Base-by-base conservation (phyloP, 306 rosid species). In the Notholithocarpus densiflorus region DNA sequence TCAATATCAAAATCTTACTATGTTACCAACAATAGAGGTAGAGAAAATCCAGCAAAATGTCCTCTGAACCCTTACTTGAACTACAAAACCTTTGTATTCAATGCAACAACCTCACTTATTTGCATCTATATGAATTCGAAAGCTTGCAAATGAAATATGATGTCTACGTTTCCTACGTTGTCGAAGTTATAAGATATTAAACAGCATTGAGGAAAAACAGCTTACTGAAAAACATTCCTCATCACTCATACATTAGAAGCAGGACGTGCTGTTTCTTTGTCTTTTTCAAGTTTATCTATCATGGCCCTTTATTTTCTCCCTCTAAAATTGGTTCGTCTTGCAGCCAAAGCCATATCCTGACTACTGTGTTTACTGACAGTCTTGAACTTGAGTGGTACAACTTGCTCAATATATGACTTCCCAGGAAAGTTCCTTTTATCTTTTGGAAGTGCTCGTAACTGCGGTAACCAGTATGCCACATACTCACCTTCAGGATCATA, bases 401-500 rank as follows among this genome's bases (percentile, higher is more conserved):
- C 81, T 79, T 87, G 96, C 77, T 84, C 83, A 1, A 86, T 83
- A 76, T 95, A 92, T 69, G 84, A 82, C 79, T 74, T 90, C 69
- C 92, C 94, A 54, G 97, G 98, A 56, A 90, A 91, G 73, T 93
- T 85, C 61, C 96, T 84, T 84, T 80, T 88, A 6, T 90, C 96
- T 80, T 84, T 90, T 32, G 90, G 86, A 29, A 95, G 64, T 48
- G 82, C 79, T 76, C 32, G 65, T 45, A 93, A 81, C 71, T 77
- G 88, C 5, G 94, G 93, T 77, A 95, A 83, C 98, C 98, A 95
- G 81, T 86, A 91, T 5, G 92, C 92, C 27, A 91, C 98, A 56
- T 92, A 91, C 79, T 92, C 92, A 23, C 98, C 98, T 81, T 92
- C 97, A 53, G 94, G 92, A 73, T 91, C 98, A 80, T 93, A 93